These are phyloP conservation scores for Lachnellula arida DNA, from an alignment of 2,329 filamentous ascomycete genomes.

Conservation along the genomic window DNA sequence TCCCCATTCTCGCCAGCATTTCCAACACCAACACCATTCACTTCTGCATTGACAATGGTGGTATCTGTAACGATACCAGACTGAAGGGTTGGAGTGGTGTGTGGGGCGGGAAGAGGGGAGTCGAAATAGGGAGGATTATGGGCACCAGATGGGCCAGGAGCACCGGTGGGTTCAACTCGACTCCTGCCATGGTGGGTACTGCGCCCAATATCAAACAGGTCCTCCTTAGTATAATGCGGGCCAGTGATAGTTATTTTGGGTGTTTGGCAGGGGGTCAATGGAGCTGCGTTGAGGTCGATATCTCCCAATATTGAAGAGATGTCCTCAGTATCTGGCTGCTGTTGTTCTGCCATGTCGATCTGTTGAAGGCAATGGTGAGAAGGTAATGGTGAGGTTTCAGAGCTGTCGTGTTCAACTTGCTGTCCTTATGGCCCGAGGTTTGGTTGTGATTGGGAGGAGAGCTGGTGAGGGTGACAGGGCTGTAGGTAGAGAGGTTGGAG, in stretches of 20 bases:
- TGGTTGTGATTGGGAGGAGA: neutral
- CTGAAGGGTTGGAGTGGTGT: too few relatives aligned
- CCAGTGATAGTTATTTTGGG: constrained; percentile 4
- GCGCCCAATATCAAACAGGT: neutral
- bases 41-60: neutral
- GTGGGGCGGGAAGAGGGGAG: too few relatives aligned
- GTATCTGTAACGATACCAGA: neutral
- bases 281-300: constrained; percentile 18
- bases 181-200: too few relatives aligned
- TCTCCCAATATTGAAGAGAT: constrained; percentile 24
- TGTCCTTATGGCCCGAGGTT: too few relatives aligned
- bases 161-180: too few relatives aligned
- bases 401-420: too few relatives aligned
- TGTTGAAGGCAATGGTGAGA: too few relatives aligned
- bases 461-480: neutral
- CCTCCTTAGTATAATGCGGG: constrained; percentile 16
- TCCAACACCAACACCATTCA: neutral
- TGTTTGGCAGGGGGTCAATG: too few relatives aligned
- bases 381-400: too few relatives aligned
- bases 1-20: neutral
- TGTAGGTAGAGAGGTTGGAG: neutral
- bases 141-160: too few relatives aligned
- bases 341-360: too few relatives aligned
- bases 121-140: too few relatives aligned
- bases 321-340: constrained; percentile 6